Evolutionary conservation across 345 rosid genomes (phyloP).

Genomic region (Conringia planisiliqua): DNA sequence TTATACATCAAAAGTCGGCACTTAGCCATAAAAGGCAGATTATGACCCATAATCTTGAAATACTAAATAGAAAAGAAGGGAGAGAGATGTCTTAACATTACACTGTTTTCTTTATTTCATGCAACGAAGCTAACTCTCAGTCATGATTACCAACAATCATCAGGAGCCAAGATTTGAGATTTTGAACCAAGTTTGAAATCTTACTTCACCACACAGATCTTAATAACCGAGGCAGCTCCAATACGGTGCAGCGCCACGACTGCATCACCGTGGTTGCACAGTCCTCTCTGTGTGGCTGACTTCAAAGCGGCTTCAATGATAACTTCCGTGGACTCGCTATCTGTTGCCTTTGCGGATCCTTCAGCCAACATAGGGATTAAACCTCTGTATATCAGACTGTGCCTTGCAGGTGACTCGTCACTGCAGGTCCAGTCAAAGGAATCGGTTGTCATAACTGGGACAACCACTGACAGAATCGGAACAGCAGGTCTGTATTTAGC

Average conservation of each 20-base stretch:
- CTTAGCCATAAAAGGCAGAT: neutral
- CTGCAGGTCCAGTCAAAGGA: slow-evolving; percentile 86
- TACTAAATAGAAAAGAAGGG: neutral
- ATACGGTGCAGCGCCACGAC: slow-evolving; percentile 81
- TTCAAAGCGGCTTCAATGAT: slow-evolving; percentile 68
- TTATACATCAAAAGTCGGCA: slow-evolving; percentile 7
- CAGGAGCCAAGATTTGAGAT: slow-evolving; percentile 13
- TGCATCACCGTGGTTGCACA: slow-evolving; percentile 75
- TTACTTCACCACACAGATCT: slow-evolving; percentile 80
- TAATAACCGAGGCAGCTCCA: slow-evolving; percentile 79
- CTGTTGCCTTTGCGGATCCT: slow-evolving; percentile 93
- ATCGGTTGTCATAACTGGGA: slow-evolving; percentile 79
- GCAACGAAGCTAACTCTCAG: slow-evolving; percentile 15
- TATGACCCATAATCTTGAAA: neutral
- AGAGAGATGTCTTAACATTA: neutral
- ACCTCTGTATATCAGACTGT: slow-evolving; percentile 77
- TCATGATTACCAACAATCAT: slow-evolving; percentile 31
- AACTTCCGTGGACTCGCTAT: slow-evolving; percentile 81
- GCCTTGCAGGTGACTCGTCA: slow-evolving; percentile 89
- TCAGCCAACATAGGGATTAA: slow-evolving; percentile 76
- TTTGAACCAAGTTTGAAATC: neutral
- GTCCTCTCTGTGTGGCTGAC: slow-evolving; percentile 58
- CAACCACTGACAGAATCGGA: slow-evolving; percentile 85
- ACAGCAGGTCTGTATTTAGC: slow-evolving; percentile 95
- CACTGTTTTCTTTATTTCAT: slow-evolving; percentile 23